Percentiles rank a stretch among this genome's conserved stretches.
These are phyloP conservation scores for Daldinia vernicosa DNA, from an alignment of 495 filamentous ascomycete species.

Conservation along the genomic window DNA sequence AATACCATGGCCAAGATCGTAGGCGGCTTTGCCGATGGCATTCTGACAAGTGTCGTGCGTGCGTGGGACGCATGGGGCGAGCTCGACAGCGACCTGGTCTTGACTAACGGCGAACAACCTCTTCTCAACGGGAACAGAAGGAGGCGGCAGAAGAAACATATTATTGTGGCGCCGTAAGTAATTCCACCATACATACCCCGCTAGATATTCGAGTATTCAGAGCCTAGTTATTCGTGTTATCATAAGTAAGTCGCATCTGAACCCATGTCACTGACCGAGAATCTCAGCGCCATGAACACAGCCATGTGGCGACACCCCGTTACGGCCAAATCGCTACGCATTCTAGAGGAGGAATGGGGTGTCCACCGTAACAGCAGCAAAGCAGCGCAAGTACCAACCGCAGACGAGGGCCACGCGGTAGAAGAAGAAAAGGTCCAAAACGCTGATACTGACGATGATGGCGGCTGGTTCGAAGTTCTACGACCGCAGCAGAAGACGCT, in stretches of 20 bases:
- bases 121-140: conserved; percentile 4
- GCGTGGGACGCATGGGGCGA: conserved; percentile 84
- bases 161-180: conserved; percentile 65
- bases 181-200: background rate
- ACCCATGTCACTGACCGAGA: background rate
- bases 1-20: conserved; percentile 84
- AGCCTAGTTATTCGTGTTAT: too few species aligned
- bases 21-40: conserved; percentile 70
- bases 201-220: too few species aligned
- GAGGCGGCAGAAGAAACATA: conserved; percentile 56
- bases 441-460: conserved; percentile 36
- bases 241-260: too few species aligned
- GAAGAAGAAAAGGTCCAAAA: conserved; percentile 61
- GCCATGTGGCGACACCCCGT: conserved; percentile 90
- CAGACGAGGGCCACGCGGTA: conserved; percentile 55
- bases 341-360: conserved; percentile 79
- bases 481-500: conserved; percentile 70
- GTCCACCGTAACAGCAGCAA: conserved; percentile 50
- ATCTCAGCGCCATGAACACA: conserved; percentile 79
- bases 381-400: conserved; percentile 53
- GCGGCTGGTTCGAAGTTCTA: conserved; percentile 80
- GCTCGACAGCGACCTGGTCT: conserved; percentile 54
- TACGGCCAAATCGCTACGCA: conserved; percentile 72
- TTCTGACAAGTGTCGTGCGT: conserved; percentile 76
- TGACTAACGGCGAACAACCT: background rate